phyloP scores from a whole-genome alignment of 2,329 filamentous ascomycete genomes.

The Fusarium irregulare region DNA sequence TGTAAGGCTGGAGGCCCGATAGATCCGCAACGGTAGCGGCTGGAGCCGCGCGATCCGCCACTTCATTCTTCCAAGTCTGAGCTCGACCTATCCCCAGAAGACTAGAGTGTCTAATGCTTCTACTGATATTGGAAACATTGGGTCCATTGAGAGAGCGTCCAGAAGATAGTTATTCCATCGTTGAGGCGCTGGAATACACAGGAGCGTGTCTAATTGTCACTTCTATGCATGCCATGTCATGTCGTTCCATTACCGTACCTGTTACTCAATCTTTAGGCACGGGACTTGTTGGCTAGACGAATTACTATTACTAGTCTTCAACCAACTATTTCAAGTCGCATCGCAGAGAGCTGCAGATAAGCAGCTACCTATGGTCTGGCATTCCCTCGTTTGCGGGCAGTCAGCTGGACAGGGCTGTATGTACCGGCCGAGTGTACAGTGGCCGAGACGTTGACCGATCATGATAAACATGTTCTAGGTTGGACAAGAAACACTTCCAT shows the following conservation, averaged over 20 bases:
- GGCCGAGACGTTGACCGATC: conserved; percentile 5
- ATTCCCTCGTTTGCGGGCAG: background rate
- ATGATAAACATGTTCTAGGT: conserved; percentile 3
- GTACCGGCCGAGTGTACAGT: background rate
- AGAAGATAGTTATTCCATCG: background rate
- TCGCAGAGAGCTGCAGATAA: background rate
- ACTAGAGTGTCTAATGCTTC: background rate
- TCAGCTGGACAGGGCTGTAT: background rate
- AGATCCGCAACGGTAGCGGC: conserved; percentile 32
- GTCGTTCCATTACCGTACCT: background rate
- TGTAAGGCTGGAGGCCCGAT: conserved; percentile 33
- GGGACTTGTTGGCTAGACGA: background rate
- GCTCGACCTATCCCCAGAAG: conserved; percentile 5
- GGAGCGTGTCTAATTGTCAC: background rate
- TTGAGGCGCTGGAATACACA: background rate
- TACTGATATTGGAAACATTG: background rate
- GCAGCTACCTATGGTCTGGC: background rate
- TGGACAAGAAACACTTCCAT: conserved; percentile 9
- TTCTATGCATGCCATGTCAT: background rate
- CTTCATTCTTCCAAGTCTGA: background rate
- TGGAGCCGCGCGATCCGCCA: conserved; percentile 33
- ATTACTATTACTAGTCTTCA: background rate
- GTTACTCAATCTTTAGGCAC: background rate
- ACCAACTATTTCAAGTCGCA: background rate
- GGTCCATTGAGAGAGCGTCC: background rate